Evolutionary conservation across 768 basidiomycete species (phyloP).

Genomic region (Hirschioporus abietinus): DNA sequence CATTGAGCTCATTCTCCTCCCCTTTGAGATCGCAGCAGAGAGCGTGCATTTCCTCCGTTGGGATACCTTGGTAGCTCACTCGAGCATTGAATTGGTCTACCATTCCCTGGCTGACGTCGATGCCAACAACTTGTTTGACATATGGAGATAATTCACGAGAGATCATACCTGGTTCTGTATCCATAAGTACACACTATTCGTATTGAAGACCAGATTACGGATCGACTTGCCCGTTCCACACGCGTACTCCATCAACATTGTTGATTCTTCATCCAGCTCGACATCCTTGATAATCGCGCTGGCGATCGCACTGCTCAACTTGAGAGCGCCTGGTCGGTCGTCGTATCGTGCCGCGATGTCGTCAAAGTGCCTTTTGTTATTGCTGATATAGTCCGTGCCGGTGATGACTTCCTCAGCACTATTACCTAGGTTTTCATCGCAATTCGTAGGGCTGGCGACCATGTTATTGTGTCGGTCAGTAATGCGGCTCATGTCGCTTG

Average conservation of each 20-base stretch:
- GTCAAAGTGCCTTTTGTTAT: constrained; percentile 24
- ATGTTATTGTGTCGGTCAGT: no score
- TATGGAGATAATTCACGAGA: constrained; percentile 57
- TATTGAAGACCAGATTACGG: neutral
- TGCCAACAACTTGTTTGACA: constrained; percentile 59
- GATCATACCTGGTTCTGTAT: constrained; percentile 44
- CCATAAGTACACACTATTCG: neutral
- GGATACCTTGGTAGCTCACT: constrained; percentile 55
- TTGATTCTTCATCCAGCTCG: constrained; percentile 48
- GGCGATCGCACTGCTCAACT: constrained; percentile 20
- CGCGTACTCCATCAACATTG: constrained; percentile 66
- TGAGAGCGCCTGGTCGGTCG: constrained; percentile 16
- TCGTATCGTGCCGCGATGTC: constrained; percentile 21
- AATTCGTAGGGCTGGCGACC: no score
- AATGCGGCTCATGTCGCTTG: no score
- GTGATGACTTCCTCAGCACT: neutral
- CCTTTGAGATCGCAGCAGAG: constrained; percentile 48
- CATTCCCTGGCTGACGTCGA: constrained; percentile 70
- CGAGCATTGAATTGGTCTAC: constrained; percentile 61
- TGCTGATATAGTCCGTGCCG: constrained; percentile 8
- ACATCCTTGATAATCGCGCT: constrained; percentile 30
- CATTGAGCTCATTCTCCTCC: constrained; percentile 41
- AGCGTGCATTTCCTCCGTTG: constrained; percentile 61
- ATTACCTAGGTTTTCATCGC: no score
- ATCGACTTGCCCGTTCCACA: constrained; percentile 57